Evolutionary conservation across 306 rosid genomes (phyloP).

Genomic region (Vigna hirtella): DNA sequence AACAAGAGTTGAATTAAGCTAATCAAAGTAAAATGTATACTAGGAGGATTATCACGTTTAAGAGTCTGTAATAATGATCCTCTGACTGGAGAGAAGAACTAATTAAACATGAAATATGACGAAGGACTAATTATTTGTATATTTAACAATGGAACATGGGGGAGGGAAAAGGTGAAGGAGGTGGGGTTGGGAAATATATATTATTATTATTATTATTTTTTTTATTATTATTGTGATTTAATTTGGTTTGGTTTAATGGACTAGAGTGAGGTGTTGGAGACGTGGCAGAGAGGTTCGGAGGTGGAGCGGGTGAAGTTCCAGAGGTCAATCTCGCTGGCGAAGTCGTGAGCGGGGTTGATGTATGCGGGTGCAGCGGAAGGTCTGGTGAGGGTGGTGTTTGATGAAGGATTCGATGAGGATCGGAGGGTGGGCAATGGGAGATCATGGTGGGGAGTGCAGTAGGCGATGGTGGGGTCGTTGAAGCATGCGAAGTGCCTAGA

Average conservation of each 20-base stretch:
- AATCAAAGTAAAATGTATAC: conserved; percentile 39
- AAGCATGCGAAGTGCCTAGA: conserved; percentile 63
- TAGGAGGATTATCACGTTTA: conserved; percentile 38
- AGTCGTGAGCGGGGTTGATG: conserved; percentile 48
- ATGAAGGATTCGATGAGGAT: conserved; percentile 60
- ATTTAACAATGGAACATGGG: conserved; percentile 46
- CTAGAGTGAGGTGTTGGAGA: conserved; percentile 57
- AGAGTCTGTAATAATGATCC: conserved; percentile 46
- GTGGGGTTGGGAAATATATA: neutral
- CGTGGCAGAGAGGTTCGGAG: conserved; percentile 70
- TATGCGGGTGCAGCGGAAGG: conserved; percentile 6
- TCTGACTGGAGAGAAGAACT: conserved; percentile 45
- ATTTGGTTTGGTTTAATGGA: conserved; percentile 2
- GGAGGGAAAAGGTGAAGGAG: neutral
- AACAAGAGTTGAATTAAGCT: conserved; percentile 9
- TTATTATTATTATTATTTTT: neutral
- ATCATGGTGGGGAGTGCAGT: conserved; percentile 47
- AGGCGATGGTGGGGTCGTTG: conserved; percentile 55
- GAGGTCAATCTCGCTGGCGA: conserved; percentile 69
- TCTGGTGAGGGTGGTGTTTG: conserved; percentile 45
- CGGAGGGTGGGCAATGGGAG: conserved; percentile 61
- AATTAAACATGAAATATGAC: conserved; percentile 42
- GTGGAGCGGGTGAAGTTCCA: conserved; percentile 75
- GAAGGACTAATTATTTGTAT: conserved; percentile 45
- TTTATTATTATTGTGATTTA: neutral